phyloP scores from a whole-genome alignment of 2,329 filamentous ascomycete genomes.

The Ophioceras dolichostomum region DNA sequence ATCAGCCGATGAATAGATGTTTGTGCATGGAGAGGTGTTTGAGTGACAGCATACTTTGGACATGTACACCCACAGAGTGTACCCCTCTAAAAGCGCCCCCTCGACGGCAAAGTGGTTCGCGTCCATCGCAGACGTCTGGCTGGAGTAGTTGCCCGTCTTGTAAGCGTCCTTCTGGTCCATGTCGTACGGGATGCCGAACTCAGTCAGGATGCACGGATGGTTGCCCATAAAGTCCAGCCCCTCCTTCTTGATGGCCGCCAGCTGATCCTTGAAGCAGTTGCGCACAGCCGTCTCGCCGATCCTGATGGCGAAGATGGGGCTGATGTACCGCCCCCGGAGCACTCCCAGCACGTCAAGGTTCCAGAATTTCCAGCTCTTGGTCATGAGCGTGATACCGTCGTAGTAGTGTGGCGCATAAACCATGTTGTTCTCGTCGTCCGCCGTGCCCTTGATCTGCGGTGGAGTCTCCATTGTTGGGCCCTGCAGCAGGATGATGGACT shows the following conservation, averaged over 20 bases:
- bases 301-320: constrained; percentile 84
- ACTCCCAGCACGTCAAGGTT: constrained; percentile 94
- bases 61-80: constrained; percentile 82
- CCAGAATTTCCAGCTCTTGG: constrained; percentile 96
- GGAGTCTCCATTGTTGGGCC: constrained; percentile 87
- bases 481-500: constrained; percentile 82
- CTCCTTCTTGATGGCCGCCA: constrained; percentile 72
- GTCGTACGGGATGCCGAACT: constrained; percentile 96
- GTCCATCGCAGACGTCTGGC: constrained; percentile 84
- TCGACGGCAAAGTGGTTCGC: constrained; percentile 93
- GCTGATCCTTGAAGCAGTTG: constrained; percentile 83
- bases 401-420: constrained; percentile 95
- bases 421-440: constrained; percentile 80
- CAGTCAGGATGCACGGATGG: constrained; percentile 80
- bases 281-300: constrained; percentile 88
- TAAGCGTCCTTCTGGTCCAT: constrained; percentile 98
- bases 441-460: constrained; percentile 73
- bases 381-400: constrained; percentile 91
- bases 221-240: constrained; percentile 79
- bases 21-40: too few relatives aligned
- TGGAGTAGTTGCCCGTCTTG: constrained; percentile 88
- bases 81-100: constrained; percentile 70
- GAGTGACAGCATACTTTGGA: too few relatives aligned
- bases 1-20: too few relatives aligned
- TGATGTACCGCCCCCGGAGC: constrained; percentile 75